Conservation (phyloP, 352 stramenopile genomes). For the Pythium dissimile region DNA sequence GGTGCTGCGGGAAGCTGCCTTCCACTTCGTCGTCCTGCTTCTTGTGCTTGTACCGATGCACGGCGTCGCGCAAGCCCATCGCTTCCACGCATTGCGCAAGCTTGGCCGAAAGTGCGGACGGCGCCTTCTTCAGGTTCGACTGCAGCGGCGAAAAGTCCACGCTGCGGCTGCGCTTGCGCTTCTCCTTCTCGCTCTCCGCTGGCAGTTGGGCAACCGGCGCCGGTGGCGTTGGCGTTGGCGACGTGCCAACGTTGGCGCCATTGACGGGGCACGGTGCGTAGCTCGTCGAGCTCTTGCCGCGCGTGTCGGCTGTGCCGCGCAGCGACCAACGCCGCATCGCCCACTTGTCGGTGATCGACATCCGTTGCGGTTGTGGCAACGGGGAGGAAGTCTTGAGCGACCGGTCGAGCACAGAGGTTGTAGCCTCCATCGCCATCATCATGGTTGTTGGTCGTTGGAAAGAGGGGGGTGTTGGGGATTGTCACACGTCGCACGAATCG, state of each 20-base stretch:
- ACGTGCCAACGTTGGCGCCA: not conserved
- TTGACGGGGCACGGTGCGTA: not conserved
- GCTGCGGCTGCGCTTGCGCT: constrained; percentile 21
- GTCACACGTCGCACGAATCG: not conserved
- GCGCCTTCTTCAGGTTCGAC: constrained; percentile 57
- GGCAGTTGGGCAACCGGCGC: not conserved
- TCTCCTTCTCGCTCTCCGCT: constrained; percentile 13
- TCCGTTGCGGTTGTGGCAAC: not conserved
- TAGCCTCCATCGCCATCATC: constrained; percentile 17
- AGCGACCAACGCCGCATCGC: constrained; percentile 22
- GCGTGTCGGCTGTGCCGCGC: constrained; percentile 10
- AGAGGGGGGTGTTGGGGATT: not conserved
- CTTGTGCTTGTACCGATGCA: constrained; percentile 16
- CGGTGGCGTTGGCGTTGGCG: not conserved
- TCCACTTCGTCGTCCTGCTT: constrained; percentile 7
- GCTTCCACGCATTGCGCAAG: constrained; percentile 52
- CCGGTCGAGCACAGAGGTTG: constrained; percentile 1
- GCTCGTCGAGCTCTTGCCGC: not conserved
- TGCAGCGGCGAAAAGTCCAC: constrained; percentile 30
- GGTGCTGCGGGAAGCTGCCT: constrained; percentile 6
- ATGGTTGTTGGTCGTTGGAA: not conserved
- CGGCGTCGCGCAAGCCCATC: constrained; percentile 38
- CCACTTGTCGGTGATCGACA: constrained; percentile 6
- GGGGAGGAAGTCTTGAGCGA: not conserved
- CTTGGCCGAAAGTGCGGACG: constrained; percentile 41